Percentiles rank a stretch among this genome's conserved stretches.
These are phyloP conservation scores for Picochlorum sp. DNA, from an alignment of 139 green algal genomes.

Conservation along the genomic window DNA sequence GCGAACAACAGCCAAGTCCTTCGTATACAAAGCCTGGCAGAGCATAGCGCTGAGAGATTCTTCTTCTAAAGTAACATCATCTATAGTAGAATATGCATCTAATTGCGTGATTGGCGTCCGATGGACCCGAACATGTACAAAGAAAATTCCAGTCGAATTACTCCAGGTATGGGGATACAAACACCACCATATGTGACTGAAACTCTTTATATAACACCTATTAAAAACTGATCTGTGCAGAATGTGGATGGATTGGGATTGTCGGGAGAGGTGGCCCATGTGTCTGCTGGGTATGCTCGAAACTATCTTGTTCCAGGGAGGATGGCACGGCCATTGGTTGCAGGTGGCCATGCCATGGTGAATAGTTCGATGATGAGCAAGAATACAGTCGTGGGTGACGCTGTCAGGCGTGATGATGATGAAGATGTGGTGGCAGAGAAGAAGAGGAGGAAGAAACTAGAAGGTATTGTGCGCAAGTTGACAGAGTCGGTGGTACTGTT, in stretches of 20 bases:
- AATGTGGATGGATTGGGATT: slow-evolving; percentile 20
- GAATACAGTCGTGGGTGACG: neutral
- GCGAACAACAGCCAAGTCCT: too few relatives aligned
- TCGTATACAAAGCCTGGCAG: too few relatives aligned
- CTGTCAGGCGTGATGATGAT: neutral
- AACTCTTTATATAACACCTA: too few relatives aligned
- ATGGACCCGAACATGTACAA: too few relatives aligned
- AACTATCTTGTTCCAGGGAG: slow-evolving; percentile 26
- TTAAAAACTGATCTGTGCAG: neutral
- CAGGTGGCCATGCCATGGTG: too few relatives aligned
- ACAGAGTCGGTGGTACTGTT: neutral
- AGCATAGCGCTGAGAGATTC: too few relatives aligned
- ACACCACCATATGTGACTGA: too few relatives aligned
- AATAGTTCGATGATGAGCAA: too few relatives aligned
- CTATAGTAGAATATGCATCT: neutral
- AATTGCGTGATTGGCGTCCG: too few relatives aligned
- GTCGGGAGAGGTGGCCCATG: slow-evolving; percentile 2
- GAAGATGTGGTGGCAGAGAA: neutral
- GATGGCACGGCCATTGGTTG: neutral
- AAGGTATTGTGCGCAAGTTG: slow-evolving; percentile 8
- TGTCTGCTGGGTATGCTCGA: slow-evolving; percentile 21
- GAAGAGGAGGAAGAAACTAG: neutral
- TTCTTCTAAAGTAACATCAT: too few relatives aligned
- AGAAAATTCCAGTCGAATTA: too few relatives aligned
- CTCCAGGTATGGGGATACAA: too few relatives aligned